A percentile compares a stretch with the other conserved stretches of the same genome.
Evolutionary conservation across 306 rosid genomes (phyloP).

Genomic region (Trifolium repens): DNA sequence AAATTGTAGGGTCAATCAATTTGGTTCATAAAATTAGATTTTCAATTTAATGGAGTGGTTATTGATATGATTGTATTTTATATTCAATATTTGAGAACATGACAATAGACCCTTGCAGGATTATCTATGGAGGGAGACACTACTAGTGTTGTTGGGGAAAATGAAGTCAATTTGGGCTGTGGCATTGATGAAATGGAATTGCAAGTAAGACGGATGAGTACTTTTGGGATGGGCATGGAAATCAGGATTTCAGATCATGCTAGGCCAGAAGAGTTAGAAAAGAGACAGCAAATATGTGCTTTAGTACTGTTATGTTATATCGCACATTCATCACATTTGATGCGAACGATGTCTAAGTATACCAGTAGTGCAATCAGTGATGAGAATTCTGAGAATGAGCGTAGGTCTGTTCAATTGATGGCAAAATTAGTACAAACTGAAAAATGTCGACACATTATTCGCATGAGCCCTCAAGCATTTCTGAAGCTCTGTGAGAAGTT

Average conservation of each 20-base stretch:
- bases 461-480: slow-evolving; percentile 13
- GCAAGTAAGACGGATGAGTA: not conserved
- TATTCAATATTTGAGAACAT: not conserved
- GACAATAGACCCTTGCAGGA: not conserved
- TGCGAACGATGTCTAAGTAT: not conserved
- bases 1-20: not conserved
- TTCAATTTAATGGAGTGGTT: not conserved
- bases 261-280: not conserved
- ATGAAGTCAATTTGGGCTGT: not conserved
- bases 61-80: not conserved
- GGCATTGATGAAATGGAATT: not conserved
- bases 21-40: not conserved
- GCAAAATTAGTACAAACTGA: not conserved
- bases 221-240: slow-evolving; percentile 13
- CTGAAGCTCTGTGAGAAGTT: slow-evolving; percentile 4
- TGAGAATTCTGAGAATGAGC: not conserved
- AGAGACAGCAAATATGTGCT: not conserved
- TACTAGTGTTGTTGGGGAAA: not conserved
- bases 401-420: not conserved
- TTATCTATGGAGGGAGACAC: slow-evolving; percentile 1
- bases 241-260: not conserved
- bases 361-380: not conserved
- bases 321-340: not conserved
- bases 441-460: not conserved
- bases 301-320: not conserved